Percentiles rank a stretch among this genome's conserved stretches.
These are phyloP conservation scores for Yarrowia sp. DNA, from an alignment of 805 yeast species.

Conservation along the genomic window DNA sequence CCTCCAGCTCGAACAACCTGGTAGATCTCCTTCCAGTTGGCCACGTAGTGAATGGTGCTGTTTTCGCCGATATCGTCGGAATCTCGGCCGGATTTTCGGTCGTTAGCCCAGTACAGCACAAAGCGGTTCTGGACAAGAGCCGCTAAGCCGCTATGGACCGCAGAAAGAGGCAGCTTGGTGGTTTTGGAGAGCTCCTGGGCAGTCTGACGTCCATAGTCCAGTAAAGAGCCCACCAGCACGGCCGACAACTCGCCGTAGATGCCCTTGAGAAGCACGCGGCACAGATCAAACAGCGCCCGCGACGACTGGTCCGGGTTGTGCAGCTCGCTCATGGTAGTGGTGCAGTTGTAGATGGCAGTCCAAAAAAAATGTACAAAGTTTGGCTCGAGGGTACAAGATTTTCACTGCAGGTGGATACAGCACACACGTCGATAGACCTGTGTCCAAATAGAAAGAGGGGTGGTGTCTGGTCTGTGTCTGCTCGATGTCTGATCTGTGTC, in stretches of 20 bases:
- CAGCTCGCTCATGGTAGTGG: constrained; percentile 8
- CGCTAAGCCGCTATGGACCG: constrained; percentile 71
- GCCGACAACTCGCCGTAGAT: constrained; percentile 77
- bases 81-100: constrained; percentile 42
- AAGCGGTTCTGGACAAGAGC: constrained; percentile 81
- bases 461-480: too few relatives aligned
- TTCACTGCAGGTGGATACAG: background rate
- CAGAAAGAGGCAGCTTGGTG: constrained; percentile 57
- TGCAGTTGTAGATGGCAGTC: background rate
- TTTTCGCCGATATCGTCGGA: constrained; percentile 4
- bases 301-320: constrained; percentile 40
- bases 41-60: constrained; percentile 55
- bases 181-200: constrained; percentile 60
- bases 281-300: constrained; percentile 44
- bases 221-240: constrained; percentile 62
- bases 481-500: too few relatives aligned
- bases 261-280: constrained; percentile 48
- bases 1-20: constrained; percentile 78
- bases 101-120: constrained; percentile 62
- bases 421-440: too few relatives aligned
- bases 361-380: too few relatives aligned
- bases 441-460: too few relatives aligned
- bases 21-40: constrained; percentile 69
- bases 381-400: background rate
- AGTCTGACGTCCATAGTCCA: constrained; percentile 71